Evolutionary conservation across 306 rosid species (phyloP), one percentile per base, ranked within the genome.

Genomic region (Amphicarpaea edgeworthii): DNA sequence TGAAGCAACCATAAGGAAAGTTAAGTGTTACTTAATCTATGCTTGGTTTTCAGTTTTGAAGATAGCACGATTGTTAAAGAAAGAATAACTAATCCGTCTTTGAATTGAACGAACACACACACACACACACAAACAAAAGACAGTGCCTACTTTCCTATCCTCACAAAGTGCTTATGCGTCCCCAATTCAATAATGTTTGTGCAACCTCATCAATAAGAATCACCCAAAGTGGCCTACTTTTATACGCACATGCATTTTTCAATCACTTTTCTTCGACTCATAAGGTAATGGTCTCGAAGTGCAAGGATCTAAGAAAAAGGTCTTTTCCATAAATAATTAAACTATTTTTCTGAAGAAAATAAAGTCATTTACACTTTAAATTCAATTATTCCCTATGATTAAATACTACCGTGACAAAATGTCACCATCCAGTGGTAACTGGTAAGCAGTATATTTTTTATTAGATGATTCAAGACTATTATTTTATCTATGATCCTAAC

Each of bases 191-290:
- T 17, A 70, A n/a, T n/a, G n/a, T 72, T 60, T 50, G 15, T 5
- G 17, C 6, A 51, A 28, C 54, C 58, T 34, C 55, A 63, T 34
- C 55, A 63, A 47, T 75, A 5, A 14, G 42, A 37, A 34, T 71
- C 85, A 45, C 79, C 49, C 75, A 55, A 45, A 65, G 82, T 82
- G 72, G 67, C 17, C 32, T 12, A 23, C 64, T 40, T 71, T 77
- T 54, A 15, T 19, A 17, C 1, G 40, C 60, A n/a, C 28, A 51
- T 54, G n/a, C 42, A 10, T 45, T 23, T 45, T 23, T 16, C 64
- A 47, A 21, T 59, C 6, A 34, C 8, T 47, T 55, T 23, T 72
- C 38, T 59, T 40, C 32, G 12, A 30, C 28, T 12, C 60, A 19
- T 3, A 50, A 63, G 51, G 60, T n/a, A n/a, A 68, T 38, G 21